Conservation (phyloP, 106 monocot species). For the Dendrobium officinale region DNA sequence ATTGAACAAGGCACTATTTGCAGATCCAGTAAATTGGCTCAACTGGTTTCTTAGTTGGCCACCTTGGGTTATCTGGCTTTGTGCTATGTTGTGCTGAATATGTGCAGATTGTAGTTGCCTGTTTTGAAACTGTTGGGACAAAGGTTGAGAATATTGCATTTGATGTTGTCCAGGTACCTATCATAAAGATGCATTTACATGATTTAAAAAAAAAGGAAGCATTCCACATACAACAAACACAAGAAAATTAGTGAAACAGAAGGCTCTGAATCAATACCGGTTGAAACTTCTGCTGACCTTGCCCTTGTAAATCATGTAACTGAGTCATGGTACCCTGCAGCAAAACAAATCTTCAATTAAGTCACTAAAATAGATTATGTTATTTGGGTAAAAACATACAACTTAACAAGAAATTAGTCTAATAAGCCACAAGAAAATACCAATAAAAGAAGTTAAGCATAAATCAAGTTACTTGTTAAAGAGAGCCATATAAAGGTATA, state of each 20-base stretch:
- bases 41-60: slow-evolving; percentile 75
- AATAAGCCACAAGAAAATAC: neutral
- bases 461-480: neutral
- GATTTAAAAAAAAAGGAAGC: neutral
- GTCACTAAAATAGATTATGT: neutral
- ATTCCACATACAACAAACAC: neutral
- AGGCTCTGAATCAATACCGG: slow-evolving; percentile 17
- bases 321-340: slow-evolving; percentile 64
- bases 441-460: neutral
- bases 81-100: slow-evolving; percentile 68
- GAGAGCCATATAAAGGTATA: neutral
- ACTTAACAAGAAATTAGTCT: neutral
- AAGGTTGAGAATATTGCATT: slow-evolving; percentile 77
- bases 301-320: slow-evolving; percentile 77
- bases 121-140: slow-evolving; percentile 70
- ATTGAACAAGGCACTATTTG: slow-evolving; percentile 70
- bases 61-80: slow-evolving; percentile 65
- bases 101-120: slow-evolving; percentile 70
- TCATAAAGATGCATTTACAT: slow-evolving; percentile 1
- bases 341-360: neutral
- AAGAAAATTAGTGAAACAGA: neutral
- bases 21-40: slow-evolving; percentile 64
- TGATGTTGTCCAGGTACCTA: slow-evolving; percentile 68
- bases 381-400: neutral
- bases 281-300: slow-evolving; percentile 73